Base-by-base conservation (phyloP, 192 early-diverging fungal species). In the Coemansia reversa region DNA sequence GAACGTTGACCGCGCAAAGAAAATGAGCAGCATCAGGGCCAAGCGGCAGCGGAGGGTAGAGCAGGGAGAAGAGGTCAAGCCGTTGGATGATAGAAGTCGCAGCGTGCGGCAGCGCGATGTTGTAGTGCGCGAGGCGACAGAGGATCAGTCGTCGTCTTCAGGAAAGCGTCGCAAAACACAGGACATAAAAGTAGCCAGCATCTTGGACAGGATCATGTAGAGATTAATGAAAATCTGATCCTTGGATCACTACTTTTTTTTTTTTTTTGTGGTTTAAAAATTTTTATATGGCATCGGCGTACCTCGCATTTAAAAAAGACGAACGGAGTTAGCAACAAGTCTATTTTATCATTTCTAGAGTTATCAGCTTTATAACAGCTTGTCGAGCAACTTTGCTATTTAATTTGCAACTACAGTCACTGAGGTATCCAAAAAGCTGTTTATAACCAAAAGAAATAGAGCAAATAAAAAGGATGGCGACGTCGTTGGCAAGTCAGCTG, bases 1-100 rank as follows among this genome's bases (percentile, higher is more conserved):
- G 67, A 98, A 93, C 70, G 95, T 98, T 27, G 90, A 90, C 35
- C 87, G 86, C 60, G 85, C 92, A 24, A 94, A 94, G 84, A 97
- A 92, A 88, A 83, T 94, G 53, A 79, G 85, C 53, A 86, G 84
- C 33, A 92, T 96, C 55, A 86, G 91, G 75, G 83, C 82, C 7
- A 90, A 86, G 68, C 87, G 90, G 72, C 33, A 80, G 29, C 68
- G 60, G 5, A 66, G 59, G 68, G 60, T 56, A 12, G 55, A 66
- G 9, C 52, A 58, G 7, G 73, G 74, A 12, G 65, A 70, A 59
- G 59, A 82, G 19, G 67, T 88, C 29, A 72, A 70, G 58, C 73
- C 80, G 48, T 62, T 76, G 19, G 89, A 66, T 20, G 76, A 74
- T n/a, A 58, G 42, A 5, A 62, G 67, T 27, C 60, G 72, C 33